Evolutionary conservation across 306 rosid species (phyloP).

Genomic region (Sphenostylis stenocarpa): DNA sequence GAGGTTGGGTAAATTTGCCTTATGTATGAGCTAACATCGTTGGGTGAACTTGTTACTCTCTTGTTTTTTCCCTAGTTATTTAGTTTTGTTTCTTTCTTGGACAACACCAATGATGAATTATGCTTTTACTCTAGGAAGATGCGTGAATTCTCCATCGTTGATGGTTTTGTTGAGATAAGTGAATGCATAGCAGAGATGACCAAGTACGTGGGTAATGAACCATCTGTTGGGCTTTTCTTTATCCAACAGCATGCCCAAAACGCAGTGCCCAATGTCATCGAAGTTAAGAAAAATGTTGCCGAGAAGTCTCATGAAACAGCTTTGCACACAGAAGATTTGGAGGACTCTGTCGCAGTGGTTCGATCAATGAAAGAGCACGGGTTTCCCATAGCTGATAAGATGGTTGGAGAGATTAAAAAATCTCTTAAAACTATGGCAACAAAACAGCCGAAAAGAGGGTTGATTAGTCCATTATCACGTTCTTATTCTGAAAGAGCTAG

Average conservation of each 20-base stretch:
- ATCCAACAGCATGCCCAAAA: slow-evolving; percentile 87
- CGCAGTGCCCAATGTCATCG: slow-evolving; percentile 65
- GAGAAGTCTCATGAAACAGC: slow-evolving; percentile 65
- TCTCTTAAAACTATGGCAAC: slow-evolving; percentile 56
- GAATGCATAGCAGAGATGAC: slow-evolving; percentile 86
- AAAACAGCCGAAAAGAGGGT: slow-evolving; percentile 71
- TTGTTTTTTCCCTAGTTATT: slow-evolving; percentile 18
- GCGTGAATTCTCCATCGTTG: slow-evolving; percentile 81
- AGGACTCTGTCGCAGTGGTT: slow-evolving; percentile 71
- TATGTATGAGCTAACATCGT: slow-evolving; percentile 4
- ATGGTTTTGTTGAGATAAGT: slow-evolving; percentile 85
- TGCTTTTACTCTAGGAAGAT: slow-evolving; percentile 59
- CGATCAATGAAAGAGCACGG: slow-evolving; percentile 83
- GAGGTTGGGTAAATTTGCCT: slow-evolving; percentile 16
- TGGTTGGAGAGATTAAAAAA: slow-evolving; percentile 80
- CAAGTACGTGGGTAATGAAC: slow-evolving; percentile 80
- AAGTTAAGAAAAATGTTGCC: slow-evolving; percentile 48
- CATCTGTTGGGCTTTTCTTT: slow-evolving; percentile 85
- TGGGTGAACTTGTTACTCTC: slow-evolving; percentile 3
- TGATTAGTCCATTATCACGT: slow-evolving; percentile 46
- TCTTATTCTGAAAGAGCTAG: slow-evolving; percentile 48
- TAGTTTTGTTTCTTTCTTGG: slow-evolving; percentile 26
- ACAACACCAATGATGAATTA: slow-evolving; percentile 54
- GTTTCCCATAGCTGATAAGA: slow-evolving; percentile 66
- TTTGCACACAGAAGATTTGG: slow-evolving; percentile 79